Conservation (phyloP, 2,329 filamentous ascomycete genomes). For the Pseudogymnoascus verrucosus region DNA sequence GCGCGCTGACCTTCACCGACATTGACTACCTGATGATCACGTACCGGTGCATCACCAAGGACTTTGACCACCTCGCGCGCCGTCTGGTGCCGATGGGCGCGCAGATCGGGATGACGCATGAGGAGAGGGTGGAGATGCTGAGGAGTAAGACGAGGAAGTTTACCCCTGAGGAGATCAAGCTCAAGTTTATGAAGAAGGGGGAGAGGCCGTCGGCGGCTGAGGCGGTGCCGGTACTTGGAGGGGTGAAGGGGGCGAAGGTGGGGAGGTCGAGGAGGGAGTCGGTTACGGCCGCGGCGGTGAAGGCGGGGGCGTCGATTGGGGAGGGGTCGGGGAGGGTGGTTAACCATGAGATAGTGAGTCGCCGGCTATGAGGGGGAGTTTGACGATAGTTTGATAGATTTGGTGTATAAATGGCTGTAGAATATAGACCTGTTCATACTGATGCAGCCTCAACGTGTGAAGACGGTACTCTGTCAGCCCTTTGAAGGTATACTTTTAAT, state of each 20-base stretch:
- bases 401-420: neutral
- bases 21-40: slow-evolving; percentile 77
- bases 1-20: slow-evolving; percentile 69
- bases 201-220: neutral
- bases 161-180: slow-evolving; percentile 53
- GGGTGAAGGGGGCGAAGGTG: neutral
- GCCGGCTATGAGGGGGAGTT: neutral
- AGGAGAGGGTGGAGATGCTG: slow-evolving; percentile 56
- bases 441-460: neutral
- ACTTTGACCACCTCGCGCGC: slow-evolving; percentile 61
- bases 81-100: slow-evolving; percentile 67
- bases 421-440: neutral
- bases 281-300: neutral
- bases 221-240: neutral
- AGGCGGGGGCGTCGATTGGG: neutral
- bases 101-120: slow-evolving; percentile 58
- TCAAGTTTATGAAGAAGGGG: slow-evolving; percentile 39
- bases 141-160: slow-evolving; percentile 58
- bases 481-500: too few relatives aligned
- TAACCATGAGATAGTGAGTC: slow-evolving; percentile 1
- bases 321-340: neutral
- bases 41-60: slow-evolving; percentile 56
- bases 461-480: neutral
- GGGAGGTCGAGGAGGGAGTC: neutral
- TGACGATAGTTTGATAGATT: neutral